phyloP scores from a whole-genome alignment of 345 rosid genomes.

The Trapa incisa region DNA sequence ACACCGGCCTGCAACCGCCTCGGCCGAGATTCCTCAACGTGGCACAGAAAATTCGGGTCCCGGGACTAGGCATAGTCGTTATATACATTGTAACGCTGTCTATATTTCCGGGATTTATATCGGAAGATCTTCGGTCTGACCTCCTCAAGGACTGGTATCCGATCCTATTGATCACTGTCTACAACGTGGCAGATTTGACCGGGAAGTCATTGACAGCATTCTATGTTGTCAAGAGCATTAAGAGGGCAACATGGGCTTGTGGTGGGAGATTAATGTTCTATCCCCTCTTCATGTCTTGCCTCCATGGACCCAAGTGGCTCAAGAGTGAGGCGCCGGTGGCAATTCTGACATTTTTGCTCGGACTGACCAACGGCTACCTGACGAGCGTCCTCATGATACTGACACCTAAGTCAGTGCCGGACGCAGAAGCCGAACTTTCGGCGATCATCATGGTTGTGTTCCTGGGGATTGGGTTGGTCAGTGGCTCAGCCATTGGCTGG shows the following conservation, averaged over 20 bases:
- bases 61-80: constrained; percentile 43
- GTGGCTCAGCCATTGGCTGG: constrained; percentile 83
- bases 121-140: constrained; percentile 46
- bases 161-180: constrained; percentile 56
- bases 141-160: constrained; percentile 72
- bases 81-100: constrained; percentile 67
- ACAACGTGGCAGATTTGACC: constrained; percentile 56
- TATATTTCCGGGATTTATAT: constrained; percentile 77
- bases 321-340: constrained; percentile 57
- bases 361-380: constrained; percentile 70
- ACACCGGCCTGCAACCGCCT: constrained; percentile 16
- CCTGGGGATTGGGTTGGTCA: constrained; percentile 63
- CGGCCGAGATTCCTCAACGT: constrained; percentile 31
- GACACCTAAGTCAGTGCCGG: constrained; percentile 53
- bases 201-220: constrained; percentile 74
- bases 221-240: constrained; percentile 35
- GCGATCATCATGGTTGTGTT: constrained; percentile 64
- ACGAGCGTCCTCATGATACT: constrained; percentile 85
- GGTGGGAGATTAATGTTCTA: constrained; percentile 54
- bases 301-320: constrained; percentile 76
- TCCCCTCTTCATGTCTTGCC: constrained; percentile 56
- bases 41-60: constrained; percentile 45
- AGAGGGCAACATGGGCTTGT: constrained; percentile 59
- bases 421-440: constrained; percentile 62
- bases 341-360: constrained; percentile 58